Base-by-base conservation (phyloP, 106 monocot genomes). In the Cymbidium sinense region DNA sequence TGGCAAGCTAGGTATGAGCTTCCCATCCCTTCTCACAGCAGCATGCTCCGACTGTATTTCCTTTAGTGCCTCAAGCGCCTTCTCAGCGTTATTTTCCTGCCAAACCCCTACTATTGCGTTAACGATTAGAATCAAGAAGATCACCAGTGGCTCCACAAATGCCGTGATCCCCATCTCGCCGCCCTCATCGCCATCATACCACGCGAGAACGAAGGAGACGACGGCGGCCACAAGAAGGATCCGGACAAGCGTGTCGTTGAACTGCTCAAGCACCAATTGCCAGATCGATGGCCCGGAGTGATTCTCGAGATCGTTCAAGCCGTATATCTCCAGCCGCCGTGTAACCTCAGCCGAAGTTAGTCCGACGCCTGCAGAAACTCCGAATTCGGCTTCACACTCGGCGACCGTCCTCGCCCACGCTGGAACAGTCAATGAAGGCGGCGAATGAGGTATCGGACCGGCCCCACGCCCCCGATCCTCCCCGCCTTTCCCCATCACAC, bases 211-310 rank as follows among this genome's bases (percentile, higher is more conserved):
- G 43, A 96, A 96, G 6, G 96, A 96, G 12, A 96, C 85, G 1
- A 91, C 80, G 36, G 96, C 96, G 5, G 96, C 96, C 0, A 88
- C 93, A n/a, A 96, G 88, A 58, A 96, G 93, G 85, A 96, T 96
- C 21, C 96, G 84, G 7, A 96, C 96, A 3, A 96, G 86, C 47
- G 93, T 94, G 76, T 96, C 96, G 34, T 90, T 87, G 77, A 96
- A 96, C 88, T 96, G 96, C 41, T 91, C 96, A 21, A 93, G 84
- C 37, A 96, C 82, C 44, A 96, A 79, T 58, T 86, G 74, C 88
- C 89, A 93, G 76, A 91, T 87, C 64, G 96, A 93, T 4, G 93
- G 91, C 19, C 93, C 89, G 0, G 89, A 80, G 80, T 96, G 93
- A 83, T 90, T 88, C 86, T 94, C 93, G 35, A 96, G 88, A 77